These are phyloP conservation scores for Drechslera avenae DNA, from an alignment of 2,329 filamentous ascomycete genomes.

Conservation along the genomic window DNA sequence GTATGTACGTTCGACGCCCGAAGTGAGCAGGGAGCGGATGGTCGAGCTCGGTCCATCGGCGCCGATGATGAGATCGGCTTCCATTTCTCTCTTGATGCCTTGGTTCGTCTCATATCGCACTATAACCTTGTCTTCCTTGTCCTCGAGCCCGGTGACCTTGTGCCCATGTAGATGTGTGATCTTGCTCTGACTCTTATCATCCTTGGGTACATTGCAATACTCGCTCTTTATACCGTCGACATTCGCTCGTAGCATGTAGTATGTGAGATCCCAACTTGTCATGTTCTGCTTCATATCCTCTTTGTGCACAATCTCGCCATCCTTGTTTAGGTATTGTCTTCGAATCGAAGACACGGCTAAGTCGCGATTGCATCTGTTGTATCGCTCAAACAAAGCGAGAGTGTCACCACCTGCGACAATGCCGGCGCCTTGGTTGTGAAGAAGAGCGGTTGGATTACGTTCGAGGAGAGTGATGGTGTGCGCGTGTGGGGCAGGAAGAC, in stretches of 20 bases:
- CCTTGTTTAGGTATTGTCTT: conserved; percentile 36
- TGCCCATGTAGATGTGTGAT: conserved; percentile 34
- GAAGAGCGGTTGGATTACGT: conserved; percentile 35
- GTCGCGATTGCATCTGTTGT: conserved; percentile 30
- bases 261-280: conserved; percentile 46
- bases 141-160: conserved; percentile 30
- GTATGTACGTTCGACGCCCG: conserved; percentile 33
- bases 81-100: conserved; percentile 19
- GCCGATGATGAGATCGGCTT: conserved; percentile 37
- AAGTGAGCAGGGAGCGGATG: conserved; percentile 28
- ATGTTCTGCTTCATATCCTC: conserved; percentile 42
- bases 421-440: conserved; percentile 43
- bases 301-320: conserved; percentile 35
- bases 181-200: conserved; percentile 13
- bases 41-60: conserved; percentile 43
- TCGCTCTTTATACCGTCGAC: conserved; percentile 36
- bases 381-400: conserved; percentile 36
- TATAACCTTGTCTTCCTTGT: conserved; percentile 20
- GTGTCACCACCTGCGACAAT: conserved; percentile 42
- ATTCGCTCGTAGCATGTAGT: conserved; percentile 39
- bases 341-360: conserved; percentile 33
- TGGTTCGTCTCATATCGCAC: conserved; percentile 28
- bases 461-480: conserved; percentile 40
- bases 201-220: conserved; percentile 32
- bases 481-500: conserved; percentile 28